phyloP scores from a whole-genome alignment of 2,329 filamentous ascomycete genomes.

The Cordyceps farinosa region DNA sequence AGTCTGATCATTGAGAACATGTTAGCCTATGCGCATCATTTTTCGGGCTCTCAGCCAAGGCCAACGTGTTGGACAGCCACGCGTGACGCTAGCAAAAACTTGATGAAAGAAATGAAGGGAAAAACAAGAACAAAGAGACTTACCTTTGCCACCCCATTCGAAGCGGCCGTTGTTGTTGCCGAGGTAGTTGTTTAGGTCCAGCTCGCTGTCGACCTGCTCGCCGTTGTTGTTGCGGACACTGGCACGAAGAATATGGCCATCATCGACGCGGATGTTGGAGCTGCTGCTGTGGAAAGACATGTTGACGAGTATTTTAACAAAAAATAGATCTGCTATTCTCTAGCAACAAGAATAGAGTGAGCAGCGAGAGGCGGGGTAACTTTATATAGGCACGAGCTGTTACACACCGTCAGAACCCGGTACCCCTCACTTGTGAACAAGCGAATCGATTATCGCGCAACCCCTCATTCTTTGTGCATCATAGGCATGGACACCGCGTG shows the following conservation, averaged over 20 bases:
- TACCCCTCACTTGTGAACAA: conserved; percentile 10
- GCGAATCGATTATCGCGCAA: neutral
- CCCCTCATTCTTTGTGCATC: neutral
- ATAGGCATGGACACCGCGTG: neutral
- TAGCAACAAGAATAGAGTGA: no score
- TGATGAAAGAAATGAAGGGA: neutral
- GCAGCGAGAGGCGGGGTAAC: neutral
- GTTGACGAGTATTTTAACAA: neutral
- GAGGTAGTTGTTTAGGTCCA: conserved; percentile 48
- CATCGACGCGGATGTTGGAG: conserved; percentile 44
- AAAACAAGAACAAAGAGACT: neutral
- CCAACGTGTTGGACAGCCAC: neutral
- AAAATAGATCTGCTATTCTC: no score
- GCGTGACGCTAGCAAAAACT: neutral
- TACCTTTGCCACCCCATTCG: conserved; percentile 40
- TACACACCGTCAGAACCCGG: neutral
- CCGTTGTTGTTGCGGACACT: conserved; percentile 35
- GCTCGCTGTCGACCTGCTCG: conserved; percentile 35
- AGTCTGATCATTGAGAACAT: conserved; percentile 30
- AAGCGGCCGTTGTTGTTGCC: conserved; percentile 51
- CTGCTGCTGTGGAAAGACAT: conserved; percentile 46
- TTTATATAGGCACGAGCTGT: neutral
- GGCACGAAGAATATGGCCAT: conserved; percentile 47
- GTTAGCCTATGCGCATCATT: neutral
- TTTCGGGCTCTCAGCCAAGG: neutral